Evolutionary conservation across 306 rosid species (phyloP).

Genomic region (Quercus berberidifolia): DNA sequence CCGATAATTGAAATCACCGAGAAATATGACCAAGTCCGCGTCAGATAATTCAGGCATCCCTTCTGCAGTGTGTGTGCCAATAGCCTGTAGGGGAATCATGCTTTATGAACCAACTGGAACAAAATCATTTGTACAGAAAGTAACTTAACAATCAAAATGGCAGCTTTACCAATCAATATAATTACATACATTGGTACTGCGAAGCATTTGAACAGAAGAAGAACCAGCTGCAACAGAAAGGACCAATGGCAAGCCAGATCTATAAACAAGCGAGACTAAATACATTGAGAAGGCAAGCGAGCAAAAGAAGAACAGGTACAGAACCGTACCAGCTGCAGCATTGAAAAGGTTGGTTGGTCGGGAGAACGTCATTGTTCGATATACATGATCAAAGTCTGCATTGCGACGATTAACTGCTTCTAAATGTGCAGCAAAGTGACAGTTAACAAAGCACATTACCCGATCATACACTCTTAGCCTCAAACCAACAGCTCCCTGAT

Average conservation of each 20-base stretch:
- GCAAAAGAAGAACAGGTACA: conserved; percentile 43
- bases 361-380: conserved; percentile 75
- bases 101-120: conserved; percentile 20
- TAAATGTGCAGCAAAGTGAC: conserved; percentile 98
- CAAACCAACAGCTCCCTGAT: conserved; percentile 99
- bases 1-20: conserved; percentile 94
- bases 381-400: conserved; percentile 91
- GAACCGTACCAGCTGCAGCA: conserved; percentile 66
- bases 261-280: conserved; percentile 56
- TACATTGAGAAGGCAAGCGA: conserved; percentile 50
- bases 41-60: conserved; percentile 84
- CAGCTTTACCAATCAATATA: neutral
- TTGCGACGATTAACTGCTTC: conserved; percentile 95
- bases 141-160: conserved; percentile 27
- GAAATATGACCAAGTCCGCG: conserved; percentile 89
- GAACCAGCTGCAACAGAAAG: conserved; percentile 82
- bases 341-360: conserved; percentile 56
- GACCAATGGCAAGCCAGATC: conserved; percentile 74
- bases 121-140: conserved; percentile 8
- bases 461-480: conserved; percentile 84
- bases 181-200: conserved; percentile 72
- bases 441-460: conserved; percentile 84
- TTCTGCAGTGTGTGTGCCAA: conserved; percentile 56
- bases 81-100: conserved; percentile 41
- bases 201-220: conserved; percentile 55